Base-by-base conservation (phyloP, 768 basidiomycete species). In the Thelephora aurantiotincta region DNA sequence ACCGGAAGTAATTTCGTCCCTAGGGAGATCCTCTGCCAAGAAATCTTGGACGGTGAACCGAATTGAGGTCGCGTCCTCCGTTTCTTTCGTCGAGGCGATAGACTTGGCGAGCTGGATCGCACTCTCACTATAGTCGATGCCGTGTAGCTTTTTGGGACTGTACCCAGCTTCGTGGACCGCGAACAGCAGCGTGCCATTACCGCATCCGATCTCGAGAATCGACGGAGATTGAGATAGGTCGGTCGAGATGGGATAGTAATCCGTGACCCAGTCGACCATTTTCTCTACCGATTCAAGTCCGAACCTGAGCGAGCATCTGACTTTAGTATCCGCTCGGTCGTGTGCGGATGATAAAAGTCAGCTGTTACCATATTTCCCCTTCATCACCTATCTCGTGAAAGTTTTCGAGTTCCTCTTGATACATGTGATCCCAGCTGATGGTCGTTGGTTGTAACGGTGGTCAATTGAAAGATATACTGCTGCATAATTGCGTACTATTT, bases 371-470 rank as follows among this genome's bases (percentile, higher is more conserved):
- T 20, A 87, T 69, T 62, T 91, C 88, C 33, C 88, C 88, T 60
- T 88, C 85, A 57, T 90, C 85, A 16, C 82, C 80, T 26, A 78
- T 75, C 45, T 87, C 88, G 26, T 76, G 65, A 51, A 87, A 90
- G 56, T 84, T 83, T 34, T 58, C 60, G 30, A 89, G 63, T 56
- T 91, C 88, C 36, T 71, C 68, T 35, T 77, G 66, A 60, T 90
- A 91, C 6, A 84, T 78, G 37, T 67, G 55, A 57, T 90, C 83
- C 88, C 88, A 90, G 60, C 86, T 89, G n/a, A 35, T 18, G 45
- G 36, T 43, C 30, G 46, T 30, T 36, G 43, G 35, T 35, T 41
- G 22, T 12, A 33, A 49, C 26, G 1, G 41, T 33, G 33, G 16
- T 45, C 35, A 43, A 50, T 41, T 14, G 14, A 45, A 43, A 46